phyloP scores from a whole-genome alignment of 169 alveolate species.

The Babesia caballi region DNA sequence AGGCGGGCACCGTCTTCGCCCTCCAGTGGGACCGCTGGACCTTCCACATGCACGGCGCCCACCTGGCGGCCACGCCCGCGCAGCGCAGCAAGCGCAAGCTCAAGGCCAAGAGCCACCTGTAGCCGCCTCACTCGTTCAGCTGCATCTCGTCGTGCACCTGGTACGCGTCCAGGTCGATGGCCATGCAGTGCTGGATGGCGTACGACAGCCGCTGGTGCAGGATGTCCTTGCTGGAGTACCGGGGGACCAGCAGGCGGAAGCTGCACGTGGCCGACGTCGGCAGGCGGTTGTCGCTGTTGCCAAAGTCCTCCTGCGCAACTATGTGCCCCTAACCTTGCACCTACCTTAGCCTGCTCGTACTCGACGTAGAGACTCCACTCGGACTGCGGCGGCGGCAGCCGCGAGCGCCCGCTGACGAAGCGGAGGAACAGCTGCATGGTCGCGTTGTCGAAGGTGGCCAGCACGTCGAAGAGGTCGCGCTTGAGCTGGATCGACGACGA shows the following conservation, averaged over 20 bases:
- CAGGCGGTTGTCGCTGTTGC: constrained; percentile 77
- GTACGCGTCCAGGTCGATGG: constrained; percentile 87
- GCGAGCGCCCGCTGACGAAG: constrained; percentile 88
- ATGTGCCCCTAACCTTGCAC: not conserved
- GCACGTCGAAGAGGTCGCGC: constrained; percentile 80
- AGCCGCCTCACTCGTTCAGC: not conserved
- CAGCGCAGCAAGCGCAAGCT: constrained; percentile 50
- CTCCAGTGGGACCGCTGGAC: constrained; percentile 28
- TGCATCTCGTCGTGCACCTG: constrained; percentile 59
- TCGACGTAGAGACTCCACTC: constrained; percentile 87
- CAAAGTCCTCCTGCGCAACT: not conserved
- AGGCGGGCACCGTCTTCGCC: constrained; percentile 35
- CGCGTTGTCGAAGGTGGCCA: constrained; percentile 81
- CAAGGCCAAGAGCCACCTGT: constrained; percentile 23
- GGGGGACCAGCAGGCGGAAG: constrained; percentile 85
- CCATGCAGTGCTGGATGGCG: constrained; percentile 87
- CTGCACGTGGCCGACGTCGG: constrained; percentile 91
- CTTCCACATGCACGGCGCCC: constrained; percentile 55
- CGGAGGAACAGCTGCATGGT: constrained; percentile 84
- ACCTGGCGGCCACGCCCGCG: constrained; percentile 55
- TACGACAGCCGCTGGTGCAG: constrained; percentile 82
- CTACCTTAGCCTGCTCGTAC: constrained; percentile 64
- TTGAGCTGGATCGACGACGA: constrained; percentile 78
- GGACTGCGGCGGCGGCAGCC: constrained; percentile 83
- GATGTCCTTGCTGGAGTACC: constrained; percentile 79